Evolutionary conservation across 805 yeast species (phyloP).

Genomic region (Kazachstania viticola): DNA sequence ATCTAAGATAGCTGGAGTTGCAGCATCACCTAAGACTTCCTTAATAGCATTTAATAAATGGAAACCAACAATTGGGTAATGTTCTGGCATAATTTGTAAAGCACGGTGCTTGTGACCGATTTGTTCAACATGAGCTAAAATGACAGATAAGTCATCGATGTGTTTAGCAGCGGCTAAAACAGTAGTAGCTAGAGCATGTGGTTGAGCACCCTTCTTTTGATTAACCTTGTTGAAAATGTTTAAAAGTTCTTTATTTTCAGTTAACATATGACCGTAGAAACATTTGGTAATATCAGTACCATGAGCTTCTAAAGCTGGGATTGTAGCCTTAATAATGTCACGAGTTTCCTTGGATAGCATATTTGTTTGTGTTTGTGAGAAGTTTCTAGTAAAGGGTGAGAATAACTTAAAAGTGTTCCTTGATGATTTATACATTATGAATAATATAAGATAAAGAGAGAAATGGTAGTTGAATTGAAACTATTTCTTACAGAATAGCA

Average conservation of each 20-base stretch:
- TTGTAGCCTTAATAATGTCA: constrained; percentile 33
- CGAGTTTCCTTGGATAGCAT: constrained; percentile 27
- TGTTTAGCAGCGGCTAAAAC: constrained; percentile 49
- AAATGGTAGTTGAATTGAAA: too few species aligned
- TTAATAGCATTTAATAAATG: constrained; percentile 43
- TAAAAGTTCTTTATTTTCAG: constrained; percentile 40
- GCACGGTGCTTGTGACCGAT: constrained; percentile 60
- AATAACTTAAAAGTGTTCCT: neutral
- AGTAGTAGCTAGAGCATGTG: constrained; percentile 52
- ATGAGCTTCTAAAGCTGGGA: constrained; percentile 44
- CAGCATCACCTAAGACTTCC: constrained; percentile 45
- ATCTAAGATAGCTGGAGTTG: constrained; percentile 43
- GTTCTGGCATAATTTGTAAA: constrained; percentile 49
- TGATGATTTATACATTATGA: neutral
- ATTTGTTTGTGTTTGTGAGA: too few species aligned
- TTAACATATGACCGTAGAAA: constrained; percentile 47
- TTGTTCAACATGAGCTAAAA: constrained; percentile 42
- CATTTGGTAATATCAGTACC: constrained; percentile 44
- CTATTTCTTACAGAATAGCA: too few species aligned
- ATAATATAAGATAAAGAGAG: neutral
- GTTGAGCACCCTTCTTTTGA: constrained; percentile 46
- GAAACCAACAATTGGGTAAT: constrained; percentile 54
- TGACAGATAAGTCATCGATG: constrained; percentile 45
- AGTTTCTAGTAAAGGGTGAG: neutral
- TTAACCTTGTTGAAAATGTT: constrained; percentile 51